Percentiles rank a stretch among this genome's conserved stretches.
phyloP scores from a whole-genome alignment of 176 grass and related monocot species.

The Oryza nivara region DNA sequence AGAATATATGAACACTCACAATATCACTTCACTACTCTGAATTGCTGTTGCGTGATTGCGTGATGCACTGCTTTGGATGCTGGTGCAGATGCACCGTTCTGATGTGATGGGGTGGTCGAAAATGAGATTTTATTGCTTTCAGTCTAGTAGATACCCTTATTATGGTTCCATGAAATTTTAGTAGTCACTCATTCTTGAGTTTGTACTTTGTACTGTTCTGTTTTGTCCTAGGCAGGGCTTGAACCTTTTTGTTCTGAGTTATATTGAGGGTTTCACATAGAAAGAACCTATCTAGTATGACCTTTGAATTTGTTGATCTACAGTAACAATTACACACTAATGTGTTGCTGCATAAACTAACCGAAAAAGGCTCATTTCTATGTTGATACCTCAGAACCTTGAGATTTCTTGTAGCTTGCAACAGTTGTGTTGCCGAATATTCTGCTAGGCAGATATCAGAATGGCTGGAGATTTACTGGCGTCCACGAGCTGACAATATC shows the following conservation, averaged over 20 bases:
- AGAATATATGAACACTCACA: constrained; percentile 45
- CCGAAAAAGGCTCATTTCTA: neutral
- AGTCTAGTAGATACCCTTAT: neutral
- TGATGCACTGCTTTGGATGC: neutral
- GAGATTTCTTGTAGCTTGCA: neutral
- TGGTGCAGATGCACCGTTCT: constrained; percentile 25
- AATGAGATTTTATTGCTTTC: constrained; percentile 19
- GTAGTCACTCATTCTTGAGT: neutral
- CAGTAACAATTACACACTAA: neutral
- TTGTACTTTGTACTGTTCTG: constrained; percentile 15
- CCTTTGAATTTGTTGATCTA: neutral
- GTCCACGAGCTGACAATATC: neutral
- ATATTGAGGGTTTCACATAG: neutral
- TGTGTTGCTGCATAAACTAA: neutral
- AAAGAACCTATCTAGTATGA: neutral
- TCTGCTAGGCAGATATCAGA: neutral
- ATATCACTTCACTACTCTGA: constrained; percentile 21
- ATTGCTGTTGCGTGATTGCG: constrained; percentile 11
- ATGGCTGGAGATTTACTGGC: neutral
- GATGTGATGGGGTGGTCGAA: constrained; percentile 27
- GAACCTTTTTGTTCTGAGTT: neutral
- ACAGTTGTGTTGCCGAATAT: neutral
- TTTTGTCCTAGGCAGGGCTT: neutral
- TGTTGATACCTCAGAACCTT: neutral
- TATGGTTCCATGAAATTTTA: constrained; percentile 14